Percentiles rank a stretch among this genome's conserved stretches.
These are phyloP conservation scores for Fraxinus anomala DNA, from an alignment of 257 asterid species.

Conservation along the genomic window DNA sequence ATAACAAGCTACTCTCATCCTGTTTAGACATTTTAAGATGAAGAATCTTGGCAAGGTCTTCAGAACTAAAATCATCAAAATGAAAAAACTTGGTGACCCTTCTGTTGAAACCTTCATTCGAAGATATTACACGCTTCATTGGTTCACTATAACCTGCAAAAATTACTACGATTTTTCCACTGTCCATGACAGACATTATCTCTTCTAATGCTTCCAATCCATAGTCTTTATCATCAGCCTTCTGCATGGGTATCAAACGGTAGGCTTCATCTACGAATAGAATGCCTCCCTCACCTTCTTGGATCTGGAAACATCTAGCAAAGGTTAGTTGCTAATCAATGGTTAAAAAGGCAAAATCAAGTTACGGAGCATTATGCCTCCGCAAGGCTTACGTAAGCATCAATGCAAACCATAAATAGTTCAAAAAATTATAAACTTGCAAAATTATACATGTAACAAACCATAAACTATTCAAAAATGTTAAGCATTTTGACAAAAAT, in stretches of 20 bases:
- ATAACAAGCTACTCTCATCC: constrained; percentile 48
- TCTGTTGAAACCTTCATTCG: constrained; percentile 88
- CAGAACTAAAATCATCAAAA: constrained; percentile 66
- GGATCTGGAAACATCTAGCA: constrained; percentile 46
- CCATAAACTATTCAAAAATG: not conserved
- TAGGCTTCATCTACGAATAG: constrained; percentile 94
- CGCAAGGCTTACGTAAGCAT: not conserved
- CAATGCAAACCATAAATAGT: not conserved
- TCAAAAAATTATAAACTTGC: not conserved
- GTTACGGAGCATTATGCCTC: not conserved
- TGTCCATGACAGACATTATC: constrained; percentile 94
- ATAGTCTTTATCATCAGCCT: constrained; percentile 72
- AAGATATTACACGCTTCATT: constrained; percentile 79
- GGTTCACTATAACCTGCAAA: constrained; percentile 95
- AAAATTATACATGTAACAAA: not conserved
- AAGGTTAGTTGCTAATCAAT: constrained; percentile 9
- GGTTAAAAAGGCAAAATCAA: constrained; percentile 1
- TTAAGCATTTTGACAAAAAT: too few species aligned
- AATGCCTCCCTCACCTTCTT: constrained; percentile 94
- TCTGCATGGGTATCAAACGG: constrained; percentile 81
- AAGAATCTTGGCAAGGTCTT: constrained; percentile 75
- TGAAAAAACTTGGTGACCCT: constrained; percentile 85
- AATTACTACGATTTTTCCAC: constrained; percentile 79
- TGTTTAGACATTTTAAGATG: constrained; percentile 68
- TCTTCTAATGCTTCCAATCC: constrained; percentile 93